Percentiles rank a stretch among this genome's conserved stretches.
Conservation (phyloP, 331 rosid genomes). For the Pyracantha coccinea region DNA sequence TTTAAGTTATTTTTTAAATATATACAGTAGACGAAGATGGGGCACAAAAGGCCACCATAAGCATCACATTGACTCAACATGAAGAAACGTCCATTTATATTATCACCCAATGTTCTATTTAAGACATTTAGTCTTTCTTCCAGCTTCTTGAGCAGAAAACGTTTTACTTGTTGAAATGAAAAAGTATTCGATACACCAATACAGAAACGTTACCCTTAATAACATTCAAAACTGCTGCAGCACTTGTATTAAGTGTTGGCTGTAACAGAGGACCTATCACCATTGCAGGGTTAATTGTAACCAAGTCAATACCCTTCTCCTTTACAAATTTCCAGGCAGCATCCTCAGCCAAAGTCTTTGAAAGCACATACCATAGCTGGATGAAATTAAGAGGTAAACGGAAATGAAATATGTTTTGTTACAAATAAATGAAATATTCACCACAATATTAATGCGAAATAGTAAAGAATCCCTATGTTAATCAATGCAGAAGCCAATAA, state of each 20-base stretch:
- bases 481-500: neutral
- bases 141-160: neutral
- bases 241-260: conserved; percentile 61
- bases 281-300: conserved; percentile 57
- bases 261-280: conserved; percentile 78
- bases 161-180: neutral
- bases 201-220: conserved; percentile 43
- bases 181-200: neutral
- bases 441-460: neutral
- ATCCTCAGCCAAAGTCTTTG: conserved; percentile 88
- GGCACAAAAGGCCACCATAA: neutral
- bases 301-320: conserved; percentile 71
- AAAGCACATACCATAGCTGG: conserved; percentile 67
- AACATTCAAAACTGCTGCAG: conserved; percentile 33
- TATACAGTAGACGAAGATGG: neutral
- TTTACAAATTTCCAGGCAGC: conserved; percentile 85
- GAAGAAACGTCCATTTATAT: neutral
- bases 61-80: neutral
- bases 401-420: neutral
- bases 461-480: neutral
- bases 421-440: neutral
- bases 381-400: conserved; percentile 1
- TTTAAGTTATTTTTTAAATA: neutral
- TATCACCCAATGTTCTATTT: neutral
- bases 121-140: neutral